Conservation (phyloP, 179 eudicot species). For the Silene noctiflora region DNA sequence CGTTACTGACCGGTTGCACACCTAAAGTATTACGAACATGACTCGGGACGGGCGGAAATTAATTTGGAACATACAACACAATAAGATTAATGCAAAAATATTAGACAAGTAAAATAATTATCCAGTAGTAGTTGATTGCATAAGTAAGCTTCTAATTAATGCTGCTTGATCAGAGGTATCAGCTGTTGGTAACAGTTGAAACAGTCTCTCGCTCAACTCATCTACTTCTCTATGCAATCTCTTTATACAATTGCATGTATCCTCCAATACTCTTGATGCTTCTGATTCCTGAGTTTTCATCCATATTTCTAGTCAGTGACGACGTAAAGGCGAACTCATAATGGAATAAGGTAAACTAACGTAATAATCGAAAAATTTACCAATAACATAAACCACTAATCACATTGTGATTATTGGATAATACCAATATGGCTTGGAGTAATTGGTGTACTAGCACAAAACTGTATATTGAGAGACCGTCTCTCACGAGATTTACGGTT, state of each 20-base stretch:
- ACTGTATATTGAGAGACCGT: too few species aligned
- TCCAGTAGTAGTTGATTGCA: conserved; percentile 25
- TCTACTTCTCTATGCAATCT: conserved; percentile 58
- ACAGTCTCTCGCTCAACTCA: conserved; percentile 49
- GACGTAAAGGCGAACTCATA: not conserved
- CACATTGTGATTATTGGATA: too few species aligned
- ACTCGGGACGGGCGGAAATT: not conserved
- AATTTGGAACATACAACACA: not conserved
- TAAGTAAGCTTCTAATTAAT: conserved; percentile 46
- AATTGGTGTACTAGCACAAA: too few species aligned
- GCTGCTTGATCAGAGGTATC: conserved; percentile 48
- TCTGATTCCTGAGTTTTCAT: conserved; percentile 40
- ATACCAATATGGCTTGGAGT: too few species aligned
- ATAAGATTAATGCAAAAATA: not conserved
- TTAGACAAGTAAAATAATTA: not conserved
- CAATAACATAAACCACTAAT: too few species aligned
- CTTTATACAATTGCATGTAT: conserved; percentile 57
- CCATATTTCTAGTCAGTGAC: not conserved
- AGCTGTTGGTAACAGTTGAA: conserved; percentile 41
- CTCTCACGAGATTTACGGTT: too few species aligned
- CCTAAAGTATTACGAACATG: too few species aligned
- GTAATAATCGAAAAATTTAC: too few species aligned
- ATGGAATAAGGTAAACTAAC: not conserved
- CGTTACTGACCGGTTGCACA: too few species aligned
- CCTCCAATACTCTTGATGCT: conserved; percentile 47